Conservation (phyloP, 495 filamentous ascomycete species). For the Penicillium ucsense region DNA sequence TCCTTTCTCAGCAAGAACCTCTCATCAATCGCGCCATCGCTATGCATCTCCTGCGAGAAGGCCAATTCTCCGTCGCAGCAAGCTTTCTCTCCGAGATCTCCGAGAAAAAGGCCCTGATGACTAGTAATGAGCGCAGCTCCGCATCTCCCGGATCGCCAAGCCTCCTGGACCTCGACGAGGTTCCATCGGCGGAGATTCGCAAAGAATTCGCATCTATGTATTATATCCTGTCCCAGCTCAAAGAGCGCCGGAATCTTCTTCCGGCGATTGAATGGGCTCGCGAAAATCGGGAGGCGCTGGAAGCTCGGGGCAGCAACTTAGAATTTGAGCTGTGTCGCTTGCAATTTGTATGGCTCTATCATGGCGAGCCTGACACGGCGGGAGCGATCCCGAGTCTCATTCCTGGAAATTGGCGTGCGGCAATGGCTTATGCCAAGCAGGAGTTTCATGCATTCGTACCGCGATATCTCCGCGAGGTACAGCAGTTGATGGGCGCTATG, state of each 20-base stretch:
- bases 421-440: conserved; percentile 61
- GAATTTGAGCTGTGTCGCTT: conserved; percentile 88
- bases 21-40: conserved; percentile 88
- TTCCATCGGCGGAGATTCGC: conserved; percentile 60
- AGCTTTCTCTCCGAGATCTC: conserved; percentile 59
- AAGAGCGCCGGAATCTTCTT: conserved; percentile 54
- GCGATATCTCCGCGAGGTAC: conserved; percentile 64
- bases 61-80: conserved; percentile 77
- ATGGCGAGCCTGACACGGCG: conserved; percentile 24
- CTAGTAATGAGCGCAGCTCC: conserved; percentile 5
- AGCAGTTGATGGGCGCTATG: conserved; percentile 68
- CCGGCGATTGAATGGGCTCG: conserved; percentile 86
- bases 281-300: conserved; percentile 55
- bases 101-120: conserved; percentile 18
- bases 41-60: conserved; percentile 93
- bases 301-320: conserved; percentile 78
- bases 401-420: conserved; percentile 39
- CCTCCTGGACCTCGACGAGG: conserved; percentile 40
- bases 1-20: conserved; percentile 60
- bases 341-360: conserved; percentile 78
- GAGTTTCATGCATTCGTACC: conserved; percentile 57
- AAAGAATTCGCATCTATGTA: conserved; percentile 84
- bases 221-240: conserved; percentile 68
- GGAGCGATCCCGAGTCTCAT: conserved; percentile 7
- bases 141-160: conserved; percentile 10